phyloP scores from a whole-genome alignment of 441 rosid species.

The Erodium chrysanthum region DNA sequence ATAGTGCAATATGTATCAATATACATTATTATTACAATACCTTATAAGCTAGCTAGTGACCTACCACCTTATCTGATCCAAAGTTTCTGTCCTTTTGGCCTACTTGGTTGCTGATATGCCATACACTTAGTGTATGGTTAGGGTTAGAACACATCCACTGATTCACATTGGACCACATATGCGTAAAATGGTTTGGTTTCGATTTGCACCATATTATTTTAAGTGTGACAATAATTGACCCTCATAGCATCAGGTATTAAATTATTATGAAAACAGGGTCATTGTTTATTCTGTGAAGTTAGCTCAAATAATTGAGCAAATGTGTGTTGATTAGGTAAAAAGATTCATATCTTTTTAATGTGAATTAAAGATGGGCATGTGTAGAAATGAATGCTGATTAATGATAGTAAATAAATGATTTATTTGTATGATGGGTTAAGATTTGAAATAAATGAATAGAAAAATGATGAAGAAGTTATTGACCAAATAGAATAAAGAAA shows the following conservation, averaged over 20 bases:
- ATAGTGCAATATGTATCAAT: not conserved
- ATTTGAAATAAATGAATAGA: not conserved
- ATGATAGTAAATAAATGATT: no score
- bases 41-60: not conserved
- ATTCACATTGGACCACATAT: not conserved
- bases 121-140: not conserved
- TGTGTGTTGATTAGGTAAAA: not conserved
- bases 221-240: not conserved
- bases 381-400: no score
- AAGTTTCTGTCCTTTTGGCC: not conserved
- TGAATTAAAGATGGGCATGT: not conserved
- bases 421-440: not conserved
- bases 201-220: not conserved
- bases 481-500: no score
- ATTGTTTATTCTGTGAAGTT: not conserved
- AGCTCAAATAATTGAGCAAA: conserved; percentile 1
- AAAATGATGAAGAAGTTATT: no score
- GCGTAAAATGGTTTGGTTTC: not conserved
- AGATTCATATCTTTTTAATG: not conserved
- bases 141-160: not conserved
- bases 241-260: not conserved
- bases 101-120: not conserved
- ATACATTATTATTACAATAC: not conserved
- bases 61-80: conserved; percentile 4
- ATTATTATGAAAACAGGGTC: not conserved